These are phyloP conservation scores for Furculomyces boomerangus DNA, from an alignment of 371 early-diverging fungal species.

Conservation along the genomic window DNA sequence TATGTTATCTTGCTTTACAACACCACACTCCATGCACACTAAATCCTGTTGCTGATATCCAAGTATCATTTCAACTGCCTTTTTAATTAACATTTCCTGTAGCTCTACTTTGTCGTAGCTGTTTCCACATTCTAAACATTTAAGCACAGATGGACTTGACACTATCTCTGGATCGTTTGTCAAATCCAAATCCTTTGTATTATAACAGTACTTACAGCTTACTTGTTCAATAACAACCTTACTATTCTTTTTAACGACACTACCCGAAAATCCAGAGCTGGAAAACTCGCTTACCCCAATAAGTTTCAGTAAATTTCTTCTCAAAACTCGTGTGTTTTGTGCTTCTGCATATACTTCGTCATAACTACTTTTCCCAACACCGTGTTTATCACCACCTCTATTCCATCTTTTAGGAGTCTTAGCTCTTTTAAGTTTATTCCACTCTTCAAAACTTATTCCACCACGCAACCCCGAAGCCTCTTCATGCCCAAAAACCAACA, in stretches of 20 bases:
- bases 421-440: neutral
- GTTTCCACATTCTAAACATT: conserved; percentile 46
- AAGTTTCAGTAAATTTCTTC: conserved; percentile 49
- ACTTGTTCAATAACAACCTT: conserved; percentile 59
- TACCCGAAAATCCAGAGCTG: too few relatives aligned
- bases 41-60: conserved; percentile 77
- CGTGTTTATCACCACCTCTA: neutral
- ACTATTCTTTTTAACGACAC: conserved; percentile 41
- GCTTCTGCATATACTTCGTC: neutral
- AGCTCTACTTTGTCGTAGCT: conserved; percentile 54
- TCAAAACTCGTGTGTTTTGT: conserved; percentile 35
- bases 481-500: conserved; percentile 57
- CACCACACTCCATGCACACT: conserved; percentile 57
- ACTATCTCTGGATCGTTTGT: conserved; percentile 59
- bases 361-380: neutral
- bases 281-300: conserved; percentile 68
- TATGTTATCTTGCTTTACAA: conserved; percentile 59
- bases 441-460: neutral
- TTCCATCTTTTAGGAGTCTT: neutral
- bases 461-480: conserved; percentile 6
- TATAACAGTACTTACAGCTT: conserved; percentile 71
- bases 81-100: conserved; percentile 55
- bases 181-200: conserved; percentile 70
- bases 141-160: conserved; percentile 12
- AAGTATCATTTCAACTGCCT: conserved; percentile 35